Evolutionary conservation across 805 yeast species (phyloP).

Genomic region (Saturnispora kantuleensis): DNA sequence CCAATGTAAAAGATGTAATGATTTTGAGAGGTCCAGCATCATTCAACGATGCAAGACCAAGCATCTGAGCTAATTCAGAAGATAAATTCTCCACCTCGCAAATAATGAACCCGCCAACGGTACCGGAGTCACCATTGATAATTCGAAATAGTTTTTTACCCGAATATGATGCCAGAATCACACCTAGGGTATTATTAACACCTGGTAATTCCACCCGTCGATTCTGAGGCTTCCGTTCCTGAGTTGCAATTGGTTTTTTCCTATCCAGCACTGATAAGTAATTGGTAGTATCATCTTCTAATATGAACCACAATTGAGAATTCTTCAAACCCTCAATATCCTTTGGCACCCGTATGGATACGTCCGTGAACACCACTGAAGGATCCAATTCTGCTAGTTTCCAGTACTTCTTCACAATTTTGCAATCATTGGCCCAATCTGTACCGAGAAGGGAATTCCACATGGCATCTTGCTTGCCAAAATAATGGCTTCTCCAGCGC

Average conservation of each 20-base stretch:
- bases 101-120: conserved; percentile 3
- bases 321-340: not conserved
- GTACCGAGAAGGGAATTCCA: not conserved
- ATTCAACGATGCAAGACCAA: no score
- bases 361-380: not conserved
- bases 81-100: not conserved
- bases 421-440: not conserved
- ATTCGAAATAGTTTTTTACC: not conserved
- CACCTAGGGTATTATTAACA: not conserved
- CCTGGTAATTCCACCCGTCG: no score
- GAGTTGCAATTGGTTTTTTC: no score
- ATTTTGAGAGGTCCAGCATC: no score
- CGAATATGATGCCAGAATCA: not conserved
- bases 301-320: not conserved
- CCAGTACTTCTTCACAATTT: conserved; percentile 3
- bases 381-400: not conserved
- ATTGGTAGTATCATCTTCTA: not conserved
- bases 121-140: not conserved
- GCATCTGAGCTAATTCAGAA: no score
- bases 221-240: no score
- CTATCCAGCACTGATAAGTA: no score
- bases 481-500: conserved; percentile 9
- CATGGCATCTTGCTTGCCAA: conserved; percentile 4
- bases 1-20: no score
- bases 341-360: not conserved